Evolutionary conservation across 2,329 filamentous ascomycete genomes (phyloP).

Genomic region (Penicillium verrucosum): DNA sequence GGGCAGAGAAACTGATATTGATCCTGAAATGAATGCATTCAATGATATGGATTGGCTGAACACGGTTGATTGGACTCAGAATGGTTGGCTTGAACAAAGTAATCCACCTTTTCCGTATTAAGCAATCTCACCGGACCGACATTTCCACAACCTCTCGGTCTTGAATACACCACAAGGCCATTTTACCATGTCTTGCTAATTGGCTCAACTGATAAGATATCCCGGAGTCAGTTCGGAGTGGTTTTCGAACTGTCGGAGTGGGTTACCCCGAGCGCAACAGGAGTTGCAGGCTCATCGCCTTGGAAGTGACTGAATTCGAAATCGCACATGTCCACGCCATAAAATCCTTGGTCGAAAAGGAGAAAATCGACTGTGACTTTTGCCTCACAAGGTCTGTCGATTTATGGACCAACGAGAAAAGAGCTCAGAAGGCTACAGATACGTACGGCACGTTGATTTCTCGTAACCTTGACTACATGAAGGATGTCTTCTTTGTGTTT

Average conservation of each 20-base stretch:
- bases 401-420: slow-evolving; percentile 39
- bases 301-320: slow-evolving; percentile 43
- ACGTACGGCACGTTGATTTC: slow-evolving; percentile 33
- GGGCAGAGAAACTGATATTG: neutral
- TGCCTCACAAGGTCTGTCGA: slow-evolving; percentile 43
- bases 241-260: neutral
- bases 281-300: slow-evolving; percentile 30
- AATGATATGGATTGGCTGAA: slow-evolving; percentile 1
- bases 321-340: slow-evolving; percentile 41
- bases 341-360: slow-evolving; percentile 41
- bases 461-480: slow-evolving; percentile 28
- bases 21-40: neutral
- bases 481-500: slow-evolving; percentile 31
- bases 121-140: neutral
- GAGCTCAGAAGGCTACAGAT: slow-evolving; percentile 27
- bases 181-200: neutral
- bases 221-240: neutral
- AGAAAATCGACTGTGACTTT: slow-evolving; percentile 48
- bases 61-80: neutral
- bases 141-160: neutral
- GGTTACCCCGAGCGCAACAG: neutral
- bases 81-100: neutral
- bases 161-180: neutral
- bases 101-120: neutral
- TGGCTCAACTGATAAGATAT: neutral